Conservation (phyloP, 2,329 filamentous ascomycete genomes). For the Cladophialophora carrionii region DNA sequence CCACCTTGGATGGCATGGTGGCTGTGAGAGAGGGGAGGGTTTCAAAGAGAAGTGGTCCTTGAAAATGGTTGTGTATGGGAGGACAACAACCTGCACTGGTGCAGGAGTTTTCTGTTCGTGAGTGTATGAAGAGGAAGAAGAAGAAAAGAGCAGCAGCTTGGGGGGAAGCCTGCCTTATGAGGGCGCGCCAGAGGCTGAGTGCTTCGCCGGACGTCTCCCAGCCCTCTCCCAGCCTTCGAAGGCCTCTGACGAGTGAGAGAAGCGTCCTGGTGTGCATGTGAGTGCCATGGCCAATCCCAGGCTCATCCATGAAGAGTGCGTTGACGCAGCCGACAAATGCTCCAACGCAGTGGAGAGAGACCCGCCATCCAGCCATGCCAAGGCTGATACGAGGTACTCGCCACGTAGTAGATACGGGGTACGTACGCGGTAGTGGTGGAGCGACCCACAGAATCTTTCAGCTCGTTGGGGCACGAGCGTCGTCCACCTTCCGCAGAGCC, state of each 20-base stretch:
- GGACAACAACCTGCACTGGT: not conserved
- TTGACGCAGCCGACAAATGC: not conserved
- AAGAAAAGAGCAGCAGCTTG: not conserved
- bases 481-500: no score
- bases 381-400: not conserved
- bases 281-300: not conserved
- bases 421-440: no score
- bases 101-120: not conserved
- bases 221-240: not conserved
- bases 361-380: not conserved
- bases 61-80: not conserved
- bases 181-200: not conserved
- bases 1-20: not conserved
- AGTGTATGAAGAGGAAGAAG: not conserved
- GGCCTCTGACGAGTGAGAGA: not conserved
- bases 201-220: not conserved
- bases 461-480: no score
- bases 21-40: not conserved
- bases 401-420: no score
- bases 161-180: not conserved
- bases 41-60: not conserved
- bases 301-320: not conserved
- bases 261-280: not conserved
- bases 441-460: no score
- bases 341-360: not conserved